These are phyloP conservation scores for Aspergillus coremiiformis DNA, from an alignment of 495 filamentous ascomycete genomes.

Conservation along the genomic window DNA sequence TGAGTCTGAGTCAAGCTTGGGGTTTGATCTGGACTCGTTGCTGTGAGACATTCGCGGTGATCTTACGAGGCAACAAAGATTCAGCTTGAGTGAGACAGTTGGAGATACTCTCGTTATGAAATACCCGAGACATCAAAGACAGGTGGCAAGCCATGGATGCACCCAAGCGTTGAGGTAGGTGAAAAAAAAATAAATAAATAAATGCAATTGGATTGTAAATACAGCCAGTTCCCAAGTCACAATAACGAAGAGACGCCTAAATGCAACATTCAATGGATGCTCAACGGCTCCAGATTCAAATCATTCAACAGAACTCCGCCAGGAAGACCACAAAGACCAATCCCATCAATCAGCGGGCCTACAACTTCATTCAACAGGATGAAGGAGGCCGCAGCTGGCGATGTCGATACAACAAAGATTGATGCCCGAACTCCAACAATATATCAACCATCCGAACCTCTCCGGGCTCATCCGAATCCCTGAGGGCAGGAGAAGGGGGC, in stretches of 20 bases:
- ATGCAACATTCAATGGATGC: not conserved
- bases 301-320: conserved; percentile 2
- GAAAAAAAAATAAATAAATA: not conserved
- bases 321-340: not conserved
- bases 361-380: not conserved
- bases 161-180: not conserved
- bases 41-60: not conserved
- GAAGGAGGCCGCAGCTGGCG: conserved; percentile 1
- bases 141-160: not conserved
- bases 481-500: not conserved
- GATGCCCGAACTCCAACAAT: not conserved
- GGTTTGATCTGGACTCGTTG: not conserved
- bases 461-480: conserved; percentile 1
- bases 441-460: not conserved
- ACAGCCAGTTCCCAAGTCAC: not conserved
- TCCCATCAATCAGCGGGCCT: not conserved
- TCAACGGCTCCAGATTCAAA: not conserved
- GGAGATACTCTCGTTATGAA: not conserved
- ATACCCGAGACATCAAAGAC: not conserved
- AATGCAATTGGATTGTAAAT: not conserved
- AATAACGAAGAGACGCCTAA: not conserved
- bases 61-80: not conserved
- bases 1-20: too few relatives aligned
- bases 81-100: not conserved
- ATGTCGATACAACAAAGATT: not conserved